phyloP scores from a whole-genome alignment of 768 basidiomycete genomes.

The Sarcodon aspratus region DNA sequence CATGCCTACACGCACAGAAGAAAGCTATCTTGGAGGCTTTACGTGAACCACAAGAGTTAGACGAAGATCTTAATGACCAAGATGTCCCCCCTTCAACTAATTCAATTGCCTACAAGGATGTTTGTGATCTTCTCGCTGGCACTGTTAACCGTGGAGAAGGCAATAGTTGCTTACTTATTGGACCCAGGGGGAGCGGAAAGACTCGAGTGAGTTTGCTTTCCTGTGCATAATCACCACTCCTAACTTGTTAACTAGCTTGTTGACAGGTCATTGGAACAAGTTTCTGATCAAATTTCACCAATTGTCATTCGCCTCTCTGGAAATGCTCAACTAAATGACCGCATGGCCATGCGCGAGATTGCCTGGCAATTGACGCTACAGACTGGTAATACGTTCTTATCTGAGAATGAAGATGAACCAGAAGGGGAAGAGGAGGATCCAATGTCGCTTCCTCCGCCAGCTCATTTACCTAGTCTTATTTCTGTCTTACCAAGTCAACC shows the following conservation, averaged over 20 bases:
- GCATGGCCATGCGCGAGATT: slow-evolving; percentile 86
- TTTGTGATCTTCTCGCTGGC: slow-evolving; percentile 57
- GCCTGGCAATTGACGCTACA: slow-evolving; percentile 74
- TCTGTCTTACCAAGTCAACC: slow-evolving; percentile 68
- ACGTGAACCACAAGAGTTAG: slow-evolving; percentile 17
- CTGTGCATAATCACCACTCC: neutral
- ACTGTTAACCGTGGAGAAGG: slow-evolving; percentile 78
- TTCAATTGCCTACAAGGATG: slow-evolving; percentile 37
- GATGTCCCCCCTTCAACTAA: slow-evolving; percentile 34
- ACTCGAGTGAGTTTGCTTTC: slow-evolving; percentile 41
- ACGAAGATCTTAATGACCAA: slow-evolving; percentile 16
- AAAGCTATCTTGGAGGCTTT: slow-evolving; percentile 39
- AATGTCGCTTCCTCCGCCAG: slow-evolving; percentile 44
- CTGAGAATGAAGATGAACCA: slow-evolving; percentile 25
- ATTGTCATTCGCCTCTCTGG: slow-evolving; percentile 80
- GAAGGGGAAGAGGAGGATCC: slow-evolving; percentile 35
- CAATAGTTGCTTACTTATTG: slow-evolving; percentile 84
- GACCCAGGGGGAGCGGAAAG: slow-evolving; percentile 82
- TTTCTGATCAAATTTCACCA: slow-evolving; percentile 30
- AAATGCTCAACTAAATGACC: slow-evolving; percentile 75
- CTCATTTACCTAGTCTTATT: slow-evolving; percentile 66
- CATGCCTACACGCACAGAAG: slow-evolving; percentile 47
- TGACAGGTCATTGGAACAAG: slow-evolving; percentile 38
- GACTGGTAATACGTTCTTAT: slow-evolving; percentile 50
- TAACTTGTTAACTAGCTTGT: slow-evolving; percentile 34